Conservation (phyloP, 2,329 filamentous ascomycete species). For the Lasiodiplodia sp. region DNA sequence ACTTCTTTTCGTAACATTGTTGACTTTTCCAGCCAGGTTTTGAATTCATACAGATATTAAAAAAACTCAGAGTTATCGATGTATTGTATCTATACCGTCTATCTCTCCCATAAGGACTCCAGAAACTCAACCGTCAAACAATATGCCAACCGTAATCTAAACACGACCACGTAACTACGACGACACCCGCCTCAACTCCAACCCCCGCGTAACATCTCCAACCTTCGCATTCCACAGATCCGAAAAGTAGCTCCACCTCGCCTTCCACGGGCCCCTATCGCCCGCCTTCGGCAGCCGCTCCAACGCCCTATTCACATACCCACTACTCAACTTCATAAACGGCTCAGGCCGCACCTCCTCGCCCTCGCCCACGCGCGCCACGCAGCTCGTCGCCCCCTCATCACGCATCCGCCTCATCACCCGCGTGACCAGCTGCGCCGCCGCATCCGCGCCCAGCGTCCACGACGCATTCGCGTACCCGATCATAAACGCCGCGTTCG, state of each 20-base stretch:
- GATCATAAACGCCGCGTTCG: constrained; percentile 65
- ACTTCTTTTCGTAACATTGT: too few relatives aligned
- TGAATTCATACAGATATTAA: not conserved
- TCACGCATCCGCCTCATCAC: constrained; percentile 58
- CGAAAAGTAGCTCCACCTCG: constrained; percentile 52
- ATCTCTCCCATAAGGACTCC: not conserved
- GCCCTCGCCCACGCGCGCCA: not conserved
- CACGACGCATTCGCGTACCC: constrained; percentile 69
- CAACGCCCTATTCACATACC: constrained; percentile 57
- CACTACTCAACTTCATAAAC: constrained; percentile 56
- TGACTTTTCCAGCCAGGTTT: too few relatives aligned
- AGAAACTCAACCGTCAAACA: not conserved
- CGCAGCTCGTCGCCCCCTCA: not conserved
- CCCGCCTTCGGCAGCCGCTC: constrained; percentile 58
- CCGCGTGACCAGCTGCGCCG: constrained; percentile 57
- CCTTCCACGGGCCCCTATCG: constrained; percentile 51
- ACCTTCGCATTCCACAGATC: constrained; percentile 53
- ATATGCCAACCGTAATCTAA: not conserved
- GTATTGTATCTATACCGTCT: not conserved
- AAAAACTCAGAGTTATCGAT: not conserved
- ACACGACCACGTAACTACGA: not conserved
- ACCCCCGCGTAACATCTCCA: constrained; percentile 50
- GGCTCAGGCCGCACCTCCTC: constrained; percentile 28
- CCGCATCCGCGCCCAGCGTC: constrained; percentile 67
- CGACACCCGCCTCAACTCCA: constrained; percentile 41